phyloP scores from a whole-genome alignment of 768 basidiomycete genomes.

The Gyrodon lividus region DNA sequence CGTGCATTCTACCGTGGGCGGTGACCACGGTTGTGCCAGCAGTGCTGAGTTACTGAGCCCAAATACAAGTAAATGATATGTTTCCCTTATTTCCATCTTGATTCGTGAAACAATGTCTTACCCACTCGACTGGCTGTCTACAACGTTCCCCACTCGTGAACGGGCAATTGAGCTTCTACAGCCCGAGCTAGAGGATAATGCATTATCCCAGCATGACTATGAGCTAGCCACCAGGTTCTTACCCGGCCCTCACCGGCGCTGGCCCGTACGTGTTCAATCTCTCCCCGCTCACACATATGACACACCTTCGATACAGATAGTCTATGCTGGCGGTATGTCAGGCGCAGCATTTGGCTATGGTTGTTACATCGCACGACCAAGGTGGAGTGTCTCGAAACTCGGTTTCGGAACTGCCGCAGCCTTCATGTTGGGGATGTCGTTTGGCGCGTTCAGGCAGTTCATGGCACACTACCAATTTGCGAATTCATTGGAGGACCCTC shows the following conservation, averaged over 20 bases:
- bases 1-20: too few species aligned
- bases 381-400: constrained; percentile 26
- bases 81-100: too few species aligned
- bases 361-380: constrained; percentile 26
- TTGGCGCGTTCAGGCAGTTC: constrained; percentile 32
- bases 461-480: constrained; percentile 29
- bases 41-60: too few species aligned
- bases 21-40: too few species aligned
- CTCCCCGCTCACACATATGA: not conserved
- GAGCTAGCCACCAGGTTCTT: constrained; percentile 53
- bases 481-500: constrained; percentile 31
- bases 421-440: constrained; percentile 30
- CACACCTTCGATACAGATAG: constrained; percentile 12
- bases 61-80: too few species aligned
- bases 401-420: constrained; percentile 23
- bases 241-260: constrained; percentile 46
- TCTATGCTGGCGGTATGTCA: constrained; percentile 23
- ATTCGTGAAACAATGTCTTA: constrained; percentile 32
- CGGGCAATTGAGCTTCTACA: constrained; percentile 30
- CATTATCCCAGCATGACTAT: constrained; percentile 48
- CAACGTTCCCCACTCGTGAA: constrained; percentile 45
- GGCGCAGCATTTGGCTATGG: constrained; percentile 28
- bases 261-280: constrained; percentile 37
- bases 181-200: constrained; percentile 29
- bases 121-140: constrained; percentile 38